Conservation (phyloP, 2,329 filamentous ascomycete species). For the Botrytis aclada region DNA sequence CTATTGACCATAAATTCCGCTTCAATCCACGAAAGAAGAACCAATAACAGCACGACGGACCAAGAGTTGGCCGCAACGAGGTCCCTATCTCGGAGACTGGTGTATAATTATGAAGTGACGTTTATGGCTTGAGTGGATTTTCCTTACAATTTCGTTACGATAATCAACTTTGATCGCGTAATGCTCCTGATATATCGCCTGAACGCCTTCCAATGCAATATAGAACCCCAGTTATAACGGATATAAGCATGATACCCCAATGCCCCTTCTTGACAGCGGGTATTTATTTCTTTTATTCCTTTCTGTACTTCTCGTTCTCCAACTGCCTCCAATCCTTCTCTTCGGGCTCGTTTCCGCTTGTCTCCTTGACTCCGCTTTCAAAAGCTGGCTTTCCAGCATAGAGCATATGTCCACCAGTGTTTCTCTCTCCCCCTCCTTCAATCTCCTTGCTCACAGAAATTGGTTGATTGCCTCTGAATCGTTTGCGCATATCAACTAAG, state of each 20-base stretch:
- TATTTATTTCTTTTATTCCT: conserved; percentile 23
- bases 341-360: conserved; percentile 63
- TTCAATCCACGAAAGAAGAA: neutral
- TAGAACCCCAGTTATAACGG: neutral
- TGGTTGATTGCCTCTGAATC: conserved; percentile 91
- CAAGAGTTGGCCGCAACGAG: neutral
- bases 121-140: neutral
- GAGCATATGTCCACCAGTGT: conserved; percentile 58
- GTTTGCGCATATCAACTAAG: conserved; percentile 97
- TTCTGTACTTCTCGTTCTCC: conserved; percentile 60
- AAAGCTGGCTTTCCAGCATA: conserved; percentile 77
- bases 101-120: conserved; percentile 4
- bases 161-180: neutral
- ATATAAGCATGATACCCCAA: neutral
- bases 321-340: conserved; percentile 61
- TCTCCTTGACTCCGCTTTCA: conserved; percentile 59
- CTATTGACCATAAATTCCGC: neutral
- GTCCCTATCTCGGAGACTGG: neutral
- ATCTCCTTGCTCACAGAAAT: conserved; percentile 62
- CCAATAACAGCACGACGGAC: neutral
- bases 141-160: neutral
- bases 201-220: conserved; percentile 10
- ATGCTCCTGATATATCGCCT: neutral
- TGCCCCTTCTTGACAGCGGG: neutral
- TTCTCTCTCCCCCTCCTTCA: conserved; percentile 49